Conservation (phyloP, 192 early-diverging fungal genomes). For the Backusella luteola region DNA sequence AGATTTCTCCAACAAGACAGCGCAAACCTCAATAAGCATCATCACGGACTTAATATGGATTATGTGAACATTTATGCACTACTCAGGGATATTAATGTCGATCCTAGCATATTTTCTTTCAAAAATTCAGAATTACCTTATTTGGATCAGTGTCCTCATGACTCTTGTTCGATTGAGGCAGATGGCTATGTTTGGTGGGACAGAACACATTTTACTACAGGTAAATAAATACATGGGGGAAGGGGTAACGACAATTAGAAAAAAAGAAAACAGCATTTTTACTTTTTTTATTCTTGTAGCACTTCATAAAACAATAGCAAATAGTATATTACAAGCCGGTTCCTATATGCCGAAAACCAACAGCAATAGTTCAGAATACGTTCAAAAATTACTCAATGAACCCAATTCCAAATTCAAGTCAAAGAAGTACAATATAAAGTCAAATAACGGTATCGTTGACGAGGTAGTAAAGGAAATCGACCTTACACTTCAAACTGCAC, state of each 20-base stretch:
- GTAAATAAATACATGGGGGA: neutral
- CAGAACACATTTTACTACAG: slow-evolving; percentile 33
- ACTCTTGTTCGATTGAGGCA: neutral
- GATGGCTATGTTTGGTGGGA: slow-evolving; percentile 39
- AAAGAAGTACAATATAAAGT: neutral
- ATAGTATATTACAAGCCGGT: slow-evolving; percentile 15
- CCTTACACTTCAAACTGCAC: neutral
- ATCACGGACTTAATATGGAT: slow-evolving; percentile 12
- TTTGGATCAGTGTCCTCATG: slow-evolving; percentile 24
- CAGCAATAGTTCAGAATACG: neutral
- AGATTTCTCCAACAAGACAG: slow-evolving; percentile 15
- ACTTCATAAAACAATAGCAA: slow-evolving; percentile 21
- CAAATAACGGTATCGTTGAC: neutral
- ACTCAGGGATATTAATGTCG: slow-evolving; percentile 18
- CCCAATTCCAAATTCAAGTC: slow-evolving; percentile 9
- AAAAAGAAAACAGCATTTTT: neutral
- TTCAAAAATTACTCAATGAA: slow-evolving; percentile 5
- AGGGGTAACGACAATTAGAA: neutral
- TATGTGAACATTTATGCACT: slow-evolving; percentile 21
- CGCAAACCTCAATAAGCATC: slow-evolving; percentile 9
- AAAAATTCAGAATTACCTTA: slow-evolving; percentile 18
- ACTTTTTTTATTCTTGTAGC: neutral
- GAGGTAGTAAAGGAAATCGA: neutral
- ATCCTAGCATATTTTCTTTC: slow-evolving; percentile 29
- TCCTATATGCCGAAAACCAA: slow-evolving; percentile 14